A percentile compares a stretch with the other conserved stretches of the same genome.
Conservation (phyloP, 78 protist genomes). For the Dictyostelium brefeldianum region DNA sequence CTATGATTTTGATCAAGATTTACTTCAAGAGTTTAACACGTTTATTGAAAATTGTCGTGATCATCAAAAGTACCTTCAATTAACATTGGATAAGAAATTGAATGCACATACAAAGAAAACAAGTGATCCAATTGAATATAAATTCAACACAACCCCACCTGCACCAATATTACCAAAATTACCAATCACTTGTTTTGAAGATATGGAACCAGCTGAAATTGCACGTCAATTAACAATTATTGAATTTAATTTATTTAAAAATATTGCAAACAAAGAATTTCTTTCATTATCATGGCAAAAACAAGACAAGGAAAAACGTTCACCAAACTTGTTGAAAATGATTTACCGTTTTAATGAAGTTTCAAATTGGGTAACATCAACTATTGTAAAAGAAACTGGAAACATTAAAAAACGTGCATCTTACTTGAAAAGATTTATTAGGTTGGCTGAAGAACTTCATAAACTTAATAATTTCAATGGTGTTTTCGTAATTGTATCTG, state of each 20-base stretch:
- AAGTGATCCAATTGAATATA: neutral
- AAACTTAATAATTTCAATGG: conserved; percentile 90
- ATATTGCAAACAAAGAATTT: conserved; percentile 84
- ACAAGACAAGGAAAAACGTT: conserved; percentile 78
- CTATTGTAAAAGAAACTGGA: conserved; percentile 53
- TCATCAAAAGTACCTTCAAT: conserved; percentile 10
- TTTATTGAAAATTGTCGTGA: conserved; percentile 65
- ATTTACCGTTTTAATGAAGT: conserved; percentile 88
- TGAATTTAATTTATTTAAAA: conserved; percentile 77
- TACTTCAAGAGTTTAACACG: conserved; percentile 33
- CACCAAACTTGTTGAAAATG: conserved; percentile 89
- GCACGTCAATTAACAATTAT: conserved; percentile 88
- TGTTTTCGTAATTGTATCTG: conserved; percentile 85
- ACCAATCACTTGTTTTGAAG: conserved; percentile 18
- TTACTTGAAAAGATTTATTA: conserved; percentile 42
- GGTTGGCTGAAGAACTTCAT: conserved; percentile 49
- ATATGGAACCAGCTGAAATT: conserved; percentile 84
- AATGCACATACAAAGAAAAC: neutral
- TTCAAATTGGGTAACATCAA: conserved; percentile 48
- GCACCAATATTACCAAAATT: conserved; percentile 37
- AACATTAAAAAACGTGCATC: conserved; percentile 62
- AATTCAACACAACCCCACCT: conserved; percentile 31
- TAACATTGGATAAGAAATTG: conserved; percentile 18
- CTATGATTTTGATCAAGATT: conserved; percentile 77
- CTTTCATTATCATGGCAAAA: conserved; percentile 88